These are phyloP conservation scores for Pythium grandisporangium DNA, from an alignment of 352 stramenopile genomes.

Conservation along the genomic window DNA sequence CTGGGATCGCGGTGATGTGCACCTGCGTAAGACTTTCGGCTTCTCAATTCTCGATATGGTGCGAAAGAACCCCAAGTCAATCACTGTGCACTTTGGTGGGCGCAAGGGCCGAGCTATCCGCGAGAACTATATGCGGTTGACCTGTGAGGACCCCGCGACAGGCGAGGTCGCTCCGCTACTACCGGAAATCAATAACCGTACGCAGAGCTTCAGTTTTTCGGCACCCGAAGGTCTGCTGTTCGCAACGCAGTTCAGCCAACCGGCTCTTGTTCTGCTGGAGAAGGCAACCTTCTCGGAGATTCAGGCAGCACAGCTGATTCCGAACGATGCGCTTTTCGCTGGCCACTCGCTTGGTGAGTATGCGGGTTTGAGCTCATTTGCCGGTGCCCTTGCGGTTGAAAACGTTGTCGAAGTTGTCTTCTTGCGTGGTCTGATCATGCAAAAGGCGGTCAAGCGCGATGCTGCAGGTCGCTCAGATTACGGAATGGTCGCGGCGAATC, in stretches of 20 bases:
- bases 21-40: slow-evolving; percentile 67
- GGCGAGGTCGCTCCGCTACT: slow-evolving; percentile 51
- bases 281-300: slow-evolving; percentile 84
- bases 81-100: slow-evolving; percentile 85
- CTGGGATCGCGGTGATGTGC: slow-evolving; percentile 71
- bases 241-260: slow-evolving; percentile 82
- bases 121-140: slow-evolving; percentile 81
- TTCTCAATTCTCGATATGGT: slow-evolving; percentile 88
- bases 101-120: slow-evolving; percentile 70
- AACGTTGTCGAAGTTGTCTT: slow-evolving; percentile 81
- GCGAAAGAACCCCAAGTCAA: slow-evolving; percentile 68
- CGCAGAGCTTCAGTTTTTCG: slow-evolving; percentile 81
- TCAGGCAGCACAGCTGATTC: slow-evolving; percentile 54
- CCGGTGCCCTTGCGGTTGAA: slow-evolving; percentile 54
- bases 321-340: slow-evolving; percentile 67
- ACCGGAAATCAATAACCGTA: slow-evolving; percentile 71
- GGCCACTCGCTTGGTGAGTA: slow-evolving; percentile 88
- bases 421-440: slow-evolving; percentile 47
- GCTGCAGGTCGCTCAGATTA: slow-evolving; percentile 67
- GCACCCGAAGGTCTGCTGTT: slow-evolving; percentile 70
- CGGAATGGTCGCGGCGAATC: slow-evolving; percentile 82
- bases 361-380: slow-evolving; percentile 71
- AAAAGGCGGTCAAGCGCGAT: slow-evolving; percentile 27
- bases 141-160: slow-evolving; percentile 43
- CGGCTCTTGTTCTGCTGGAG: slow-evolving; percentile 71